These are phyloP conservation scores for Dactylellina cionopaga DNA, from an alignment of 2,329 filamentous ascomycete species.

Conservation along the genomic window DNA sequence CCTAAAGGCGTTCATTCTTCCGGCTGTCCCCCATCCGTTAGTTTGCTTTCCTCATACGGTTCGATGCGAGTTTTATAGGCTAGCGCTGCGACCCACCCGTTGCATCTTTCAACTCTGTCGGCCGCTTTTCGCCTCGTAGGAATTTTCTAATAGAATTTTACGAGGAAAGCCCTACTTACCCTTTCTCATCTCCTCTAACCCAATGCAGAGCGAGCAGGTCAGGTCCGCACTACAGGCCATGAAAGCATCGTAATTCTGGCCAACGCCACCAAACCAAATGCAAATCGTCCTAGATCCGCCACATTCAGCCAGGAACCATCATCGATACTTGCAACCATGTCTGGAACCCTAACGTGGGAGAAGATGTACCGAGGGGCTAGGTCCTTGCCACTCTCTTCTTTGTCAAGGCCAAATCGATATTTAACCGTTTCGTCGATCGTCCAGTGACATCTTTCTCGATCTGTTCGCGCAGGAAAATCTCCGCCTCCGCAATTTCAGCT, in stretches of 20 bases:
- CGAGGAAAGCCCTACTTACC: neutral
- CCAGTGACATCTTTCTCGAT: neutral
- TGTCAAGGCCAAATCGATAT: neutral
- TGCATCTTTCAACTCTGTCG: neutral
- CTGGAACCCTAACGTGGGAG: too few relatives aligned
- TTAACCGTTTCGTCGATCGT: neutral
- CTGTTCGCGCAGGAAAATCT: neutral
- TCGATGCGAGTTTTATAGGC: neutral
- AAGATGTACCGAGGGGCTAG: neutral
- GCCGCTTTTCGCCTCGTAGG: too few relatives aligned
- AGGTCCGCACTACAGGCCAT: neutral
- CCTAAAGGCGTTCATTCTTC: too few relatives aligned
- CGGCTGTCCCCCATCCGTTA: too few relatives aligned
- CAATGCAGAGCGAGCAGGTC: neutral
- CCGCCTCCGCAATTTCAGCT: too few relatives aligned
- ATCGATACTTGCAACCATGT: neutral
- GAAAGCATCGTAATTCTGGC: neutral
- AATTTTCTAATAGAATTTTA: too few relatives aligned
- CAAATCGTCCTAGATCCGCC: neutral
- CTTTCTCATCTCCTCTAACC: neutral
- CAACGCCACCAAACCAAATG: neutral
- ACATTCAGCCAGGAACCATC: neutral
- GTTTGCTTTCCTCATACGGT: neutral
- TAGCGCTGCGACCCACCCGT: neutral
- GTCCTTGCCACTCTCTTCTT: accelerated